Evolutionary conservation across 2,329 filamentous ascomycete genomes (phyloP).

Genomic region (Aspergillus texensis): DNA sequence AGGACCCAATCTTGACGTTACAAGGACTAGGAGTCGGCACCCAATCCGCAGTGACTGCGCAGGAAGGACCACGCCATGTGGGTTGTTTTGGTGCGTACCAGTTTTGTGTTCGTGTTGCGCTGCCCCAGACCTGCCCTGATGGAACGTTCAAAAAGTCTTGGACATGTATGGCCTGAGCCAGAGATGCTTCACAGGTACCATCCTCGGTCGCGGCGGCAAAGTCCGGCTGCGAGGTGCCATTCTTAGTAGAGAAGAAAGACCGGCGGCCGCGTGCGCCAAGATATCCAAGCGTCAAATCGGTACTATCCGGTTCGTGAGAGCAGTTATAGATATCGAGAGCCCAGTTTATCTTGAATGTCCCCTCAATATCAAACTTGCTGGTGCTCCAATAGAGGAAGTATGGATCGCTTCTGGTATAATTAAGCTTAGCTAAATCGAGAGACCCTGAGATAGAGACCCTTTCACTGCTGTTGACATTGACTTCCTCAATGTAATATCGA

Average conservation of each 20-base stretch:
- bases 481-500: too few species aligned
- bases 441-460: background rate
- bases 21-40: constrained; percentile 13
- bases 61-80: too few species aligned
- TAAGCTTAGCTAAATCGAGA: background rate
- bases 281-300: background rate
- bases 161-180: background rate
- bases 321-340: background rate
- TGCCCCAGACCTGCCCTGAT: background rate
- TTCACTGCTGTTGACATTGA: background rate
- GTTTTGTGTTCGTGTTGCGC: background rate
- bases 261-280: background rate
- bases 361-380: background rate
- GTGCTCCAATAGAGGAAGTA: constrained; percentile 4
- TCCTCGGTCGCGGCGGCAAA: background rate
- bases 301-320: background rate
- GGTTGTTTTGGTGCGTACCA: too few species aligned
- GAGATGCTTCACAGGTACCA: constrained; percentile 7
- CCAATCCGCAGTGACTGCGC: too few species aligned
- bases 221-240: constrained; percentile 9
- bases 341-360: background rate
- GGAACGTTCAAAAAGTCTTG: background rate
- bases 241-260: constrained; percentile 8
- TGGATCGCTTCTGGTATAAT: constrained; percentile 3
- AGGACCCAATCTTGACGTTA: constrained; percentile 8